Conservation (phyloP, 768 basidiomycete species). For the Termitomyces sp. region DNA sequence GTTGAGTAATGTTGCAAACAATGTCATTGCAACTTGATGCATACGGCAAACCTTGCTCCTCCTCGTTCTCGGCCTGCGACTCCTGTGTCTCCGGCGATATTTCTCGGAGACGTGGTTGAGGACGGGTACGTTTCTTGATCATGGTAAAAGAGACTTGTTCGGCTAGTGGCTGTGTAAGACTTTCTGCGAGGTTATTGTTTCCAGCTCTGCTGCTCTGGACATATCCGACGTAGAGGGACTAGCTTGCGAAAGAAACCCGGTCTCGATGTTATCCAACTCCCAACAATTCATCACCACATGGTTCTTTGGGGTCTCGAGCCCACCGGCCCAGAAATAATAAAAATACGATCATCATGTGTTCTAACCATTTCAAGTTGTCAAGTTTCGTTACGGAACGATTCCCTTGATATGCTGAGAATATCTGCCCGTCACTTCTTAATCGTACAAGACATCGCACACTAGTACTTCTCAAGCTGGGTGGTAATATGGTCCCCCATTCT, state of each 20-base stretch:
- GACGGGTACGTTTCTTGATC: conserved; percentile 74
- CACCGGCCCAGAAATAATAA: neutral
- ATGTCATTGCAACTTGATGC: conserved; percentile 16
- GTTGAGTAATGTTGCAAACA: conserved; percentile 1
- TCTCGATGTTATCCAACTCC: neutral
- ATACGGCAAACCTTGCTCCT: conserved; percentile 46
- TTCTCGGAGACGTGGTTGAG: conserved; percentile 53
- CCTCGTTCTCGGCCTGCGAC: conserved; percentile 32
- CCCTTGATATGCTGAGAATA: neutral
- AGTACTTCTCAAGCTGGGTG: neutral
- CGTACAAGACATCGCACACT: neutral
- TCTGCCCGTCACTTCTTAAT: neutral
- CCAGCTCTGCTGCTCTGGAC: too few species aligned
- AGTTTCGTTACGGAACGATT: neutral
- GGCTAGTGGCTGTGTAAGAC: conserved; percentile 13
- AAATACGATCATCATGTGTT: neutral
- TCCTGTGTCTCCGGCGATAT: conserved; percentile 36
- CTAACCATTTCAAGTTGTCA: neutral
- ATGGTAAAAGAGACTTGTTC: conserved; percentile 22
- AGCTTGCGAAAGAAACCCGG: neutral
- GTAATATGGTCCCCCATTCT: neutral
- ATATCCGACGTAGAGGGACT: neutral
- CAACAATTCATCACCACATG: neutral
- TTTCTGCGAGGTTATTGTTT: neutral
- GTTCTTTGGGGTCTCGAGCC: neutral